Evolutionary conservation across 2,329 filamentous ascomycete genomes (phyloP).

Genomic region (Dactylellina cionopaga): DNA sequence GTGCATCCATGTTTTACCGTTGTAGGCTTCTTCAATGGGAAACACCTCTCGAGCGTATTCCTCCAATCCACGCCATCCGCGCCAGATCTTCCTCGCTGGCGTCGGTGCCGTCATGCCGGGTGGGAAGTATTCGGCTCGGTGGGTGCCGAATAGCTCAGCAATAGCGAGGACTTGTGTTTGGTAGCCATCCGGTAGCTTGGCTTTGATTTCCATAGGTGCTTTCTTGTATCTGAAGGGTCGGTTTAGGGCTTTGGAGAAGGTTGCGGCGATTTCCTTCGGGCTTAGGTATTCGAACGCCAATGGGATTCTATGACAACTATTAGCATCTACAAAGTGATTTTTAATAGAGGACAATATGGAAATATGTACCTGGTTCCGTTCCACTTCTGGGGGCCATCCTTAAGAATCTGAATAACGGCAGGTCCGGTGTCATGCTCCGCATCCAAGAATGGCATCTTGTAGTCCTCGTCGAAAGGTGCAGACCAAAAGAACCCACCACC

Average conservation of each 20-base stretch:
- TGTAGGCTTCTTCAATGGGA: constrained; percentile 90
- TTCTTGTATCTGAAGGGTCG: constrained; percentile 81
- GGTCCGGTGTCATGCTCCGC: constrained; percentile 96
- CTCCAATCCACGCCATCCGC: constrained; percentile 87
- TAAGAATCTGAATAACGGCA: constrained; percentile 91
- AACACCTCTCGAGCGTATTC: constrained; percentile 96
- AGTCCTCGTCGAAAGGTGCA: constrained; percentile 90
- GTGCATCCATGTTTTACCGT: constrained; percentile 92
- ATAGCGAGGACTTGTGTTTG: constrained; percentile 81
- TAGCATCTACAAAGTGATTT: constrained; percentile 54
- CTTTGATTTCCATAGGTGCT: constrained; percentile 81
- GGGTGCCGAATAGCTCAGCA: constrained; percentile 69
- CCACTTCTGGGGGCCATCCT: constrained; percentile 89
- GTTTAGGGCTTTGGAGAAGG: constrained; percentile 80
- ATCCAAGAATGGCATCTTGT: constrained; percentile 91
- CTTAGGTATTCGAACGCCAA: constrained; percentile 90
- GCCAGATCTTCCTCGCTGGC: constrained; percentile 85
- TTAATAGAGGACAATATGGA: neutral
- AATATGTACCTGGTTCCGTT: constrained; percentile 71
- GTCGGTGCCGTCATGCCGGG: constrained; percentile 71
- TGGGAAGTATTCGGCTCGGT: constrained; percentile 58
- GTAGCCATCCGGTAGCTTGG: constrained; percentile 87
- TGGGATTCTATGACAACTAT: constrained; percentile 71
- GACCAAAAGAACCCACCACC: constrained; percentile 81
- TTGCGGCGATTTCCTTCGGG: constrained; percentile 80